A percentile compares a stretch with the other conserved stretches of the same genome.
phyloP scores from a whole-genome alignment of 2,329 filamentous ascomycete species.

The Fusarium pseudoanthophilum region DNA sequence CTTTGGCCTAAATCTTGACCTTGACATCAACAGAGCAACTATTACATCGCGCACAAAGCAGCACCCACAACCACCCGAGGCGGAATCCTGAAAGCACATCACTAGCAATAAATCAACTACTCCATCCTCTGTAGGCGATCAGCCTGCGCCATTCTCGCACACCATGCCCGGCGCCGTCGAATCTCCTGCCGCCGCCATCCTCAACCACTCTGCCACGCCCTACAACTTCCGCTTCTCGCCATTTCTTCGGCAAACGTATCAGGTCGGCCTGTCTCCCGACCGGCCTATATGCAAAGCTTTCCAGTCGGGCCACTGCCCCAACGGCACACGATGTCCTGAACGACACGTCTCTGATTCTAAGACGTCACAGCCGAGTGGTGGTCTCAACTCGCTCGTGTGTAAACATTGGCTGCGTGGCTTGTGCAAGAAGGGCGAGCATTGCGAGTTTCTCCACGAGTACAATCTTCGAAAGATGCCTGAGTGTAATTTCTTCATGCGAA shows the following conservation, averaged over 20 bases:
- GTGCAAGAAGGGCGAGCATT: conserved; percentile 96
- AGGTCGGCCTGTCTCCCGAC: conserved; percentile 83
- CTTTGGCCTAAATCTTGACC: conserved; percentile 1
- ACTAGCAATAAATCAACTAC: background rate
- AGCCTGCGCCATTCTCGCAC: conserved; percentile 24
- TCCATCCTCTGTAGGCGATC: background rate
- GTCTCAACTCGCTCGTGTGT: conserved; percentile 88
- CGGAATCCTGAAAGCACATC: background rate
- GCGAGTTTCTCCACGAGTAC: conserved; percentile 99
- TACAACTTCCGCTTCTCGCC: conserved; percentile 87
- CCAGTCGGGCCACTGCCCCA: conserved; percentile 84
- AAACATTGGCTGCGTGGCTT: conserved; percentile 98
- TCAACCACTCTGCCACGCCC: conserved; percentile 63
- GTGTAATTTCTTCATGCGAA: conserved; percentile 94
- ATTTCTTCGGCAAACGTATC: conserved; percentile 84
- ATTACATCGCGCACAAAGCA: background rate
- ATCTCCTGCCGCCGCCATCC: conserved; percentile 57
- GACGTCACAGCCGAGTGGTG: conserved; percentile 54
- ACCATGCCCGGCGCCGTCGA: conserved; percentile 48
- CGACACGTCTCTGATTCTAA: conserved; percentile 70
- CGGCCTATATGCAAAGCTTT: conserved; percentile 88
- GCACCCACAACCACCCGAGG: background rate
- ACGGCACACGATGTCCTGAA: conserved; percentile 86
- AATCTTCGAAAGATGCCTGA: conserved; percentile 98
- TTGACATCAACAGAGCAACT: conserved; percentile 15